Conservation (phyloP, 23 red algal species). For the Cyanidioschyzon merolae region DNA sequence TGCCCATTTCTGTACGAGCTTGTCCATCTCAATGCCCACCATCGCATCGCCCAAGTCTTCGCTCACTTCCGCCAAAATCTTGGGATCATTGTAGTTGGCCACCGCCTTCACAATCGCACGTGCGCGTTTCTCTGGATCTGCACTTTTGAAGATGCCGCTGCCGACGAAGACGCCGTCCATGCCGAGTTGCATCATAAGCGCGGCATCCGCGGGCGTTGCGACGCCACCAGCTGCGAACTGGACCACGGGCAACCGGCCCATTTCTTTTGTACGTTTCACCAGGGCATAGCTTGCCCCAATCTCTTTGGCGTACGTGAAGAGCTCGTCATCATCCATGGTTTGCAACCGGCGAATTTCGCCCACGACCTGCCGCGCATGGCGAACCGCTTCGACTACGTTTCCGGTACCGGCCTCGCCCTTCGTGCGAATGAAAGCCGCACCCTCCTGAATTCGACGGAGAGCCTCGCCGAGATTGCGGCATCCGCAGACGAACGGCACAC, state of each 20-base stretch:
- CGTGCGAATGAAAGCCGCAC: slow-evolving; percentile 96
- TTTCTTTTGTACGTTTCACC: slow-evolving; percentile 67
- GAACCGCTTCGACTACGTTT: slow-evolving; percentile 93
- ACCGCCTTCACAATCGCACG: slow-evolving; percentile 97
- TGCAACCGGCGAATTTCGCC: slow-evolving; percentile 55
- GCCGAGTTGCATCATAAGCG: slow-evolving; percentile 97
- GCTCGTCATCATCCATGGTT: slow-evolving; percentile 81
- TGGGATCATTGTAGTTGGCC: slow-evolving; percentile 76
- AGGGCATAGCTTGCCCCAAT: slow-evolving; percentile 80
- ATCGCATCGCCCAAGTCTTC: slow-evolving; percentile 80
- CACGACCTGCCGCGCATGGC: slow-evolving; percentile 75
- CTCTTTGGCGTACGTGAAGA: slow-evolving; percentile 94
- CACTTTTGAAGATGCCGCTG: slow-evolving; percentile 96
- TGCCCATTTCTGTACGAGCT: slow-evolving; percentile 88
- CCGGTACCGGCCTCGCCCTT: slow-evolving; percentile 99
- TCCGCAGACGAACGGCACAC: slow-evolving; percentile 95
- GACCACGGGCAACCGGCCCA: slow-evolving; percentile 81
- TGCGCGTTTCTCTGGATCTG: slow-evolving; percentile 61
- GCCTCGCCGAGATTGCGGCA: slow-evolving; percentile 97
- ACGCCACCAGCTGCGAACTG: slow-evolving; percentile 99
- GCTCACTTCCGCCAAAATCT: slow-evolving; percentile 55
- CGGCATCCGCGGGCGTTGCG: slow-evolving; percentile 91
- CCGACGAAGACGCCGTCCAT: slow-evolving; percentile 99
- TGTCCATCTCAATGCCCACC: slow-evolving; percentile 99
- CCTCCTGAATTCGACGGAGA: slow-evolving; percentile 77